Percentiles rank a stretch among this genome's conserved stretches.
Evolutionary conservation across 1,284 basidiomycete genomes (phyloP).

Genomic region (Puccinia polysora): DNA sequence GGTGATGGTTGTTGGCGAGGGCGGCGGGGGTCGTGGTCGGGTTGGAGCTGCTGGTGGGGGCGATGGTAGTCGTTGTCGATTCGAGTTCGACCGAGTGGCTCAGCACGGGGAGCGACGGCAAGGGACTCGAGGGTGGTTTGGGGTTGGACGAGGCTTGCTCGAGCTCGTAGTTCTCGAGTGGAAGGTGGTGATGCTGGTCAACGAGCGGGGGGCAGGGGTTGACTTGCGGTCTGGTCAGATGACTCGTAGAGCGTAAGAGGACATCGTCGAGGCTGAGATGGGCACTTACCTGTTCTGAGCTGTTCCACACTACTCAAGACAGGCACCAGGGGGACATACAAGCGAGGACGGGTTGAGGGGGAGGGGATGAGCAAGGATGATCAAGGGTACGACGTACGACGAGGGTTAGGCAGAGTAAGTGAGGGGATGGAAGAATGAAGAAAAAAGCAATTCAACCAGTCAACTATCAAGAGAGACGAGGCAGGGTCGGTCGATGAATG

Average conservation of each 20-base stretch:
- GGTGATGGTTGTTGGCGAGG: neutral
- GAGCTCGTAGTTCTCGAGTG: neutral
- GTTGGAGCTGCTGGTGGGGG: neutral
- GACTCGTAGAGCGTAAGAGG: neutral
- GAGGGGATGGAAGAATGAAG: too few species aligned
- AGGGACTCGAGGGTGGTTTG: neutral
- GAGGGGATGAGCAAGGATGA: too few species aligned
- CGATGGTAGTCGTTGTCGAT: too few species aligned
- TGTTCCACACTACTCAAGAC: constrained; percentile 17
- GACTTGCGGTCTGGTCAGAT: too few species aligned
- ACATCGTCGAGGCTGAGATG: neutral
- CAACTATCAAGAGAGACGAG: too few species aligned
- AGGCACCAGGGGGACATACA: too few species aligned
- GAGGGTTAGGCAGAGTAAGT: too few species aligned
- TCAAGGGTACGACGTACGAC: too few species aligned
- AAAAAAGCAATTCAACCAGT: too few species aligned
- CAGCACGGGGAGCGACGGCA: neutral
- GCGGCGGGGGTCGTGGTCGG: neutral
- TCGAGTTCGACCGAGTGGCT: neutral
- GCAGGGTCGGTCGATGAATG: too few species aligned
- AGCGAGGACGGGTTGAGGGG: too few species aligned
- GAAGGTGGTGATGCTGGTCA: neutral
- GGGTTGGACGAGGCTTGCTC: neutral
- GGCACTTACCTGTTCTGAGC: neutral
- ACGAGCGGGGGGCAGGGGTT: neutral